phyloP scores from a whole-genome alignment of 2,329 filamentous ascomycete species.

The Penicillium corylophilum region DNA sequence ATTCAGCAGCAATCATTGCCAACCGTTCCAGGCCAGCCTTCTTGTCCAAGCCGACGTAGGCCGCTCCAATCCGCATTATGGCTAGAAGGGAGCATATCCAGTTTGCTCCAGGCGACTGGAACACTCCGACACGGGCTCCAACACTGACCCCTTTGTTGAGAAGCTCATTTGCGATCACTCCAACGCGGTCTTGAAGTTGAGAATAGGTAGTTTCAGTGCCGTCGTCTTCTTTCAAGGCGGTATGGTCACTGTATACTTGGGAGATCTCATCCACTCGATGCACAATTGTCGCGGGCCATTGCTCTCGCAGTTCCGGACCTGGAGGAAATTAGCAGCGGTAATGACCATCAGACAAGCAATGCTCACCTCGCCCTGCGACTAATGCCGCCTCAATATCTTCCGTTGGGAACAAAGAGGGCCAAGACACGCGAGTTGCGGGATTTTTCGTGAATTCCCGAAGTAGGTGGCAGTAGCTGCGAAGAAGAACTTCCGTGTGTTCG shows the following conservation, averaged over 20 bases:
- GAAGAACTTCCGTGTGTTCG: conserved; percentile 24
- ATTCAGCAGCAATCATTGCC: conserved; percentile 19
- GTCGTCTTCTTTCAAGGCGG: conserved; percentile 31
- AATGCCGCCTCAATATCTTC: conserved; percentile 18
- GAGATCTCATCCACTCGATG: conserved; percentile 40
- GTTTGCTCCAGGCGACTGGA: conserved; percentile 35
- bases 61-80: conserved; percentile 30
- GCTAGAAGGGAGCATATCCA: conserved; percentile 35
- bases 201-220: conserved; percentile 37
- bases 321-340: not conserved
- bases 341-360: not conserved
- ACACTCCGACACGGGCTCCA: conserved; percentile 39
- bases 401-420: conserved; percentile 13
- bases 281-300: conserved; percentile 37
- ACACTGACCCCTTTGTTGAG: conserved; percentile 6
- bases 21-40: conserved; percentile 26
- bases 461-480: conserved; percentile 18
- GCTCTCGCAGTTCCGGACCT: conserved; percentile 21
- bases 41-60: conserved; percentile 37
- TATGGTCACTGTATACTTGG: conserved; percentile 7
- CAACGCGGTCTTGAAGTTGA: conserved; percentile 32
- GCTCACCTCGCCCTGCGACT: conserved; percentile 16
- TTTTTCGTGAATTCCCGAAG: conserved; percentile 18
- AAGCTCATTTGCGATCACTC: conserved; percentile 37
- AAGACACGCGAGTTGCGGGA: conserved; percentile 18